Evolutionary conservation across 176 grass and related monocot genomes (phyloP).

Genomic region (Ampelocalamus luodianensis): DNA sequence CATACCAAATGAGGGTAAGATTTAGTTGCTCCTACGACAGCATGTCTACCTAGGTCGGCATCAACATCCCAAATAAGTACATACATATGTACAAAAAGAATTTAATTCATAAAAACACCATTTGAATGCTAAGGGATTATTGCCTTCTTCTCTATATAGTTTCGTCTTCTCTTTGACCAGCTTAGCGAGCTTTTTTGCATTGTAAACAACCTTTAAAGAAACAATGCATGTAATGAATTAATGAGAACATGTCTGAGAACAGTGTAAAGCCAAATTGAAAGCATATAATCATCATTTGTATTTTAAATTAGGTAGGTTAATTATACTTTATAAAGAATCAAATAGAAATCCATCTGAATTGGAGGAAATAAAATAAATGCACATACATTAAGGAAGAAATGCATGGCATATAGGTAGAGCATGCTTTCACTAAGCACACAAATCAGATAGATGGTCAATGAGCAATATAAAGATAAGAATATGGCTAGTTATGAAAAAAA

Average conservation of each 20-base stretch:
- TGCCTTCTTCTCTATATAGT: too few species aligned
- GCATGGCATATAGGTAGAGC: not conserved
- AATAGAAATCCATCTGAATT: conserved; percentile 31
- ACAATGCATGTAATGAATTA: not conserved
- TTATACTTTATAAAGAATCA: not conserved
- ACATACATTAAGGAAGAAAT: not conserved
- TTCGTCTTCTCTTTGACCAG: conserved; percentile 95
- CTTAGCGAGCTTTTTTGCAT: conserved; percentile 88
- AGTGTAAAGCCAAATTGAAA: conserved; percentile 26
- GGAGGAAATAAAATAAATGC: not conserved
- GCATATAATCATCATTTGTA: conserved; percentile 12
- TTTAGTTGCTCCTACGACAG: too few species aligned
- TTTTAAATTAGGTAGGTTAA: not conserved
- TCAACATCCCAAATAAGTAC: too few species aligned
- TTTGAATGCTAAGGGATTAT: too few species aligned
- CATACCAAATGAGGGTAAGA: too few species aligned
- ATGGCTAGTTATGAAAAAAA: conserved; percentile 19
- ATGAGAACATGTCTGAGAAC: not conserved
- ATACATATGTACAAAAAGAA: too few species aligned
- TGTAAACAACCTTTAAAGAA: conserved; percentile 75
- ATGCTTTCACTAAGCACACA: not conserved
- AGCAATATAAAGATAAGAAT: conserved; percentile 31
- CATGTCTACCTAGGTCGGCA: too few species aligned
- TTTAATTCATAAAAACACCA: too few species aligned
- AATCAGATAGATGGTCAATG: not conserved